Base-by-base conservation (phyloP, 331 rosid genomes). In the Quercus tomentella region DNA sequence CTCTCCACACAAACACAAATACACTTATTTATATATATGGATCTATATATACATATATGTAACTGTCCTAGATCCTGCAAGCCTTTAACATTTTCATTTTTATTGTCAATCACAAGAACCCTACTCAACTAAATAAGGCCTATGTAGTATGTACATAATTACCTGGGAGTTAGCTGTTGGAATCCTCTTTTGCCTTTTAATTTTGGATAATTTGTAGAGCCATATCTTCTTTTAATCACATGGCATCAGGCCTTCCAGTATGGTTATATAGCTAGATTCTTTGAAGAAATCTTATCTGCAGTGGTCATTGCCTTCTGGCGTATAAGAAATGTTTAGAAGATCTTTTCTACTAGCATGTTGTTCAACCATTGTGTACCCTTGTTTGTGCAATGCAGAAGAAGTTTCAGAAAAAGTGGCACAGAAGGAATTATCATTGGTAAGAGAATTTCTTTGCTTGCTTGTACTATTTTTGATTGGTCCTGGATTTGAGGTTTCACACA, bases 391-490 rank as follows among this genome's bases (percentile, higher is more conserved):
- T 81, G 91, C 94, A 93, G 95, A 86, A 80, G 76, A 77, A 67
- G 25, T 30, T 79, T 78, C 87, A 26, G 90, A 87, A 55, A 86
- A 68, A 87, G 80, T 68, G 71, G 84, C 88, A 70, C 71, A 77
- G 77, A 87, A 76, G 78, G 82, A 62, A 79, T 88, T 90, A 77
- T 86, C 97, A 70, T 18, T 84, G 76, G 98, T 90, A 77, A 90
- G 97, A 75, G 22, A 65, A 71, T 82, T 73, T 76, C 62, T 63
- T 56, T 78, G 72, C 7, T 28, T 63, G 61, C 45, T 8, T 0
- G 12, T 41, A 41, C 45, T 41, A 2, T 8, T 41, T 41, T 41
- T 41, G 12, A 41, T 41, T 8, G 45, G 12, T 41, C 45, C 3
- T 41, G 45, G 45, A 41, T 8, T 41, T 41, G 45, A 12, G 45